phyloP scores from a whole-genome alignment of 2,329 filamentous ascomycete genomes.

The Fusarium lateritium region DNA sequence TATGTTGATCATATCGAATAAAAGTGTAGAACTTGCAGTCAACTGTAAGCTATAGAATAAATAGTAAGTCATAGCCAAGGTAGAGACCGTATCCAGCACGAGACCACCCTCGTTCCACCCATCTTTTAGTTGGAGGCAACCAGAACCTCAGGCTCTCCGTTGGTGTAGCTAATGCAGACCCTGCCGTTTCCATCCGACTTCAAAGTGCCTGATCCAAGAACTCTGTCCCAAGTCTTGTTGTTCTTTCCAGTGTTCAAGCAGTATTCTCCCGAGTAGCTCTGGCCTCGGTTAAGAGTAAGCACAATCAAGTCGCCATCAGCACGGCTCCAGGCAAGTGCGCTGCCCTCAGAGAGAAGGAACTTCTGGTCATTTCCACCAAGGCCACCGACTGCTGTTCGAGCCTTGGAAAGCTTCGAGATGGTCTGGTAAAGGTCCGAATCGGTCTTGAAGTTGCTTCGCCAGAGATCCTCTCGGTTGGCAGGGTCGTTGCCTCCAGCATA shows the following conservation, averaged over 20 bases:
- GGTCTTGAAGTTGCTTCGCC: constrained; percentile 65
- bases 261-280: constrained; percentile 24
- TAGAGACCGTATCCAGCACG: constrained; percentile 1
- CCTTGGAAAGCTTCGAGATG: constrained; percentile 35
- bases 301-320: constrained; percentile 26
- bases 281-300: constrained; percentile 26
- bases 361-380: constrained; percentile 28
- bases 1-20: too few species aligned
- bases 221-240: constrained; percentile 39
- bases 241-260: constrained; percentile 27
- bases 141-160: constrained; percentile 38
- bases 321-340: constrained; percentile 35
- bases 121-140: constrained; percentile 5
- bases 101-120: background rate
- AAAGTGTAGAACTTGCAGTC: background rate
- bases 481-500: constrained; percentile 64
- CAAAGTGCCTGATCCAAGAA: constrained; percentile 17
- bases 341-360: constrained; percentile 23
- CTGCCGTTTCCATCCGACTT: constrained; percentile 13
- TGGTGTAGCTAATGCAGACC: constrained; percentile 29
- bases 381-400: constrained; percentile 21
- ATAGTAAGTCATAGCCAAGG: rapidly evolving
- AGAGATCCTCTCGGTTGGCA: constrained; percentile 71
- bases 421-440: constrained; percentile 30
- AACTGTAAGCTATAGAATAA: background rate